Evolutionary conservation across 2,329 filamentous ascomycete species (phyloP).

Genomic region (Cercospora canescens): DNA sequence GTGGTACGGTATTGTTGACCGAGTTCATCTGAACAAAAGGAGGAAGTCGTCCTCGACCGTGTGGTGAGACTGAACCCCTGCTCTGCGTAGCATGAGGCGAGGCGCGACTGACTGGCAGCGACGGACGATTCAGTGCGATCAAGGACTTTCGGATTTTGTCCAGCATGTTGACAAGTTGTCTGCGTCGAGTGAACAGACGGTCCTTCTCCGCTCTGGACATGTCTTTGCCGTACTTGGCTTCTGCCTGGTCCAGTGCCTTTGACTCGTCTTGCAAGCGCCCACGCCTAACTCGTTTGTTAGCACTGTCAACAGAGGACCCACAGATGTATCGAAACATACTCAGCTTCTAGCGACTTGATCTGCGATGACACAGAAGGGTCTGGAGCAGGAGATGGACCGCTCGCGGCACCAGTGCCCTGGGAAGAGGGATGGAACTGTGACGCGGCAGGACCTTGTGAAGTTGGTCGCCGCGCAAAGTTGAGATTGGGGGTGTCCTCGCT

Average conservation of each 20-base stretch:
- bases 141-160: constrained; percentile 38
- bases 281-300: neutral
- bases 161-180: constrained; percentile 34
- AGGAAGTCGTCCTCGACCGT: constrained; percentile 22
- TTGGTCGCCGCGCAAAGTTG: constrained; percentile 24
- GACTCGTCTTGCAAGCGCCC: constrained; percentile 37
- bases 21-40: constrained; percentile 26
- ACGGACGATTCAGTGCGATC: constrained; percentile 34
- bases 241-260: constrained; percentile 39
- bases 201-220: constrained; percentile 35
- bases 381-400: constrained; percentile 6
- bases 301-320: neutral
- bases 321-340: constrained; percentile 27
- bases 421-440: neutral
- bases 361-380: constrained; percentile 33
- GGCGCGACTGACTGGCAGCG: constrained; percentile 26
- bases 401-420: neutral
- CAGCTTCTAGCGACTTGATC: constrained; percentile 37
- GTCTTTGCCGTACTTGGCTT: constrained; percentile 37
- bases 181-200: constrained; percentile 35
- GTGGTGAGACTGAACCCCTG: constrained; percentile 28
- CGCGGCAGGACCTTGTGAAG: neutral
- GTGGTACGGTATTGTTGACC: neutral
- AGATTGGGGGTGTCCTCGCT: constrained; percentile 40
- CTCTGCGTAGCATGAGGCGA: constrained; percentile 26